Percentiles rank a stretch among this genome's conserved stretches.
These are phyloP conservation scores for Drechslerella dactyloides DNA, from an alignment of 2,329 filamentous ascomycete genomes.

Conservation along the genomic window DNA sequence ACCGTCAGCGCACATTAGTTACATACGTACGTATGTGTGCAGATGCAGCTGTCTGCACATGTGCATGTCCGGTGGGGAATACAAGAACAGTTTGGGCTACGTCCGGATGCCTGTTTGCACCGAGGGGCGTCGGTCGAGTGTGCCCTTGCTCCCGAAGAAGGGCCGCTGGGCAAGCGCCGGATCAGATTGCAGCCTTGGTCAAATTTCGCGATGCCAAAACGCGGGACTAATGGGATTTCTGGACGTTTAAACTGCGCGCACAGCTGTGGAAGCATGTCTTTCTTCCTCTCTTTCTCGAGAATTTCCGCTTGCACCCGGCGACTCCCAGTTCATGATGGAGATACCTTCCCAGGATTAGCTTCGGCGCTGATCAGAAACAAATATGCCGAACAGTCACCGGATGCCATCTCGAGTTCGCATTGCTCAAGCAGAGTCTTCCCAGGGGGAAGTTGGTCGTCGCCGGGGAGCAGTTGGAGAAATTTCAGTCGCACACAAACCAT, in stretches of 20 bases:
- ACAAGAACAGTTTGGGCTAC: background rate
- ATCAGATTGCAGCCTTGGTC: conserved; percentile 4
- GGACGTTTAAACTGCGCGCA: conserved; percentile 2
- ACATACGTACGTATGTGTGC: background rate
- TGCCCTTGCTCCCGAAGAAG: conserved; percentile 5
- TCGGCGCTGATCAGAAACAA: conserved; percentile 25
- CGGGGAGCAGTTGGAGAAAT: background rate
- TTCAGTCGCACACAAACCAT: conserved; percentile 19
- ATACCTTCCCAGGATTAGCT: conserved; percentile 37
- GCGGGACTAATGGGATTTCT: background rate
- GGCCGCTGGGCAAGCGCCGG: background rate
- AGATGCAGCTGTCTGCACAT: conserved; percentile 4
- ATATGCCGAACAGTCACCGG: conserved; percentile 20
- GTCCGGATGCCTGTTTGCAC: background rate
- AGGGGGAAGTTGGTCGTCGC: conserved; percentile 15
- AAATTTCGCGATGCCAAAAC: conserved; percentile 6
- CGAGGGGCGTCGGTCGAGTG: background rate
- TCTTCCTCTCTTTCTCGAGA: conserved; percentile 18
- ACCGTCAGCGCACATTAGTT: background rate
- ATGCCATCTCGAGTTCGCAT: background rate
- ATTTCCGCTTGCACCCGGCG: conserved; percentile 37
- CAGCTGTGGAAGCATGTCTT: background rate
- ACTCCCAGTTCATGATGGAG: conserved; percentile 23
- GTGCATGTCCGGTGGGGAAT: background rate
- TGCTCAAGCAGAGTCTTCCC: conserved; percentile 11